These are phyloP conservation scores for Cryomyces minteri DNA, from an alignment of 495 filamentous ascomycete genomes.

Conservation along the genomic window DNA sequence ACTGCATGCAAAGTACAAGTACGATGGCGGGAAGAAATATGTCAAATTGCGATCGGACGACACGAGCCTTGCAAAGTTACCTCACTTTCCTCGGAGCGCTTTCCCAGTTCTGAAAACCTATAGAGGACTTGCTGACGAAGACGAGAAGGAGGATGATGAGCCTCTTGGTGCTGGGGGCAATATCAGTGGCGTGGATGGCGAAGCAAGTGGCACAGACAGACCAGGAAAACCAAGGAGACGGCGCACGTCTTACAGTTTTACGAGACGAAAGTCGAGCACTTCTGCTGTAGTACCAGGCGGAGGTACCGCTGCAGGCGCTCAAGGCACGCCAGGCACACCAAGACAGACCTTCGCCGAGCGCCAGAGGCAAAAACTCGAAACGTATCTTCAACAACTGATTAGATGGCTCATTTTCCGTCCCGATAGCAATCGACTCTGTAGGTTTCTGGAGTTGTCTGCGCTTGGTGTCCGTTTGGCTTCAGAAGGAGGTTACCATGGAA, in stretches of 20 bases:
- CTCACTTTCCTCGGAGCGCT: slow-evolving; percentile 75
- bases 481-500: slow-evolving; percentile 92
- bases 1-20: slow-evolving; percentile 79
- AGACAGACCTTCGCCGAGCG: slow-evolving; percentile 40
- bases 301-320: slow-evolving; percentile 19
- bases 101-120: slow-evolving; percentile 80
- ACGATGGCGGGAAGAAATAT: slow-evolving; percentile 57
- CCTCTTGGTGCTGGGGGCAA: slow-evolving; percentile 21
- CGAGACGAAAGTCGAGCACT: slow-evolving; percentile 37
- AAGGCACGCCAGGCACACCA: slow-evolving; percentile 13
- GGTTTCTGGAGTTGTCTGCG: slow-evolving; percentile 88
- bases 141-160: slow-evolving; percentile 46
- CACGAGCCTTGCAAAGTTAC: slow-evolving; percentile 45
- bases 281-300: slow-evolving; percentile 24
- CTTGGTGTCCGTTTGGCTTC: slow-evolving; percentile 88
- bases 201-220: slow-evolving; percentile 38
- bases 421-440: slow-evolving; percentile 89
- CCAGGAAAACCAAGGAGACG: slow-evolving; percentile 38
- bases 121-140: slow-evolving; percentile 65
- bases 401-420: slow-evolving; percentile 87
- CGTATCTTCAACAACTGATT: slow-evolving; percentile 88
- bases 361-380: slow-evolving; percentile 73
- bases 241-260: slow-evolving; percentile 38
- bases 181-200: slow-evolving; percentile 35
- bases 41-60: slow-evolving; percentile 39